Conservation (phyloP, 192 early-diverging fungal genomes). For the Diversispora epigaea region DNA sequence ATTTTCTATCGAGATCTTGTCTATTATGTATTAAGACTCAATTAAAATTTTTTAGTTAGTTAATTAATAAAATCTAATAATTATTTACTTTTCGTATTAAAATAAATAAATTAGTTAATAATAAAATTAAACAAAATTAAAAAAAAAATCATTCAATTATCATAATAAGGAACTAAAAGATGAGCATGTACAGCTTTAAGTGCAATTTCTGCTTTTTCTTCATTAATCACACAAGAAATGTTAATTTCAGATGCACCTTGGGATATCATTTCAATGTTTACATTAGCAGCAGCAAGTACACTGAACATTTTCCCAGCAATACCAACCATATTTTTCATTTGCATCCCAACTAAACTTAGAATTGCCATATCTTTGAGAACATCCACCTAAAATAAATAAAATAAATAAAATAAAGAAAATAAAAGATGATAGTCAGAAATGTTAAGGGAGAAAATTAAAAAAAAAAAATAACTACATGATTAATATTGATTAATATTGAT, state of each 20-base stretch:
- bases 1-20: too few relatives aligned
- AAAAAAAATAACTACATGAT: conserved; percentile 96
- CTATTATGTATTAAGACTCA: too few relatives aligned
- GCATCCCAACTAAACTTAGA: conserved; percentile 90
- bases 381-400: too few relatives aligned
- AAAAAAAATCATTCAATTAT: too few relatives aligned
- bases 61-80: too few relatives aligned
- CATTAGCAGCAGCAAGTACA: conserved; percentile 77
- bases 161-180: conserved; percentile 38
- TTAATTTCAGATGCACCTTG: conserved; percentile 99
- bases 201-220: conserved; percentile 66
- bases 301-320: conserved; percentile 92
- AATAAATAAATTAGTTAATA: too few relatives aligned
- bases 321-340: conserved; percentile 98
- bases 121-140: too few relatives aligned
- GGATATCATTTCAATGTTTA: conserved; percentile 99
- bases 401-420: too few relatives aligned
- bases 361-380: conserved; percentile 88
- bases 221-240: conserved; percentile 94
- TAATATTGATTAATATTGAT: too few relatives aligned
- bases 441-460: conserved; percentile 60
- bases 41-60: too few relatives aligned
- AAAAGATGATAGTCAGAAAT: too few relatives aligned
- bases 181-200: conserved; percentile 89
- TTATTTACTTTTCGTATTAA: too few relatives aligned